phyloP scores from a whole-genome alignment of 306 rosid genomes.

The Pyrus bretschneideri region DNA sequence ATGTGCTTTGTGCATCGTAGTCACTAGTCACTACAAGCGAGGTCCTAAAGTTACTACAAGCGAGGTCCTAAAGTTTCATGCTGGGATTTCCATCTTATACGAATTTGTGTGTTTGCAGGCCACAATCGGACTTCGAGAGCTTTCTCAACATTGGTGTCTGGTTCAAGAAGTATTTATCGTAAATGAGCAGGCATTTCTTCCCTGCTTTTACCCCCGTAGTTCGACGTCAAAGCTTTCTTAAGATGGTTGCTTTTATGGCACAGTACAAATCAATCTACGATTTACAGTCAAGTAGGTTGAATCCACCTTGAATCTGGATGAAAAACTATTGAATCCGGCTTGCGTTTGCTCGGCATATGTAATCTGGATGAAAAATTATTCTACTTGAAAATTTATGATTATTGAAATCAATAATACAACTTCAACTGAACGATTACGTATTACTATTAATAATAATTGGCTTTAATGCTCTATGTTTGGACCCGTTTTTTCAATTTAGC shows the following conservation, averaged over 20 bases:
- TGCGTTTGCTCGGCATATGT: too few relatives aligned
- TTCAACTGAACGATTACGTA: too few relatives aligned
- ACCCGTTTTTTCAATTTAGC: too few relatives aligned
- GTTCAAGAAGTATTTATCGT: slow-evolving; percentile 69
- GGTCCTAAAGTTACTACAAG: background rate
- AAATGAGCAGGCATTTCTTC: slow-evolving; percentile 24
- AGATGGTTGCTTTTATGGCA: slow-evolving; percentile 36
- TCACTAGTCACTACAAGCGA: background rate
- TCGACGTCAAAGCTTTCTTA: slow-evolving; percentile 49
- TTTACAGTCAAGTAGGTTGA: background rate
- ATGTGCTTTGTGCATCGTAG: slow-evolving; percentile 3
- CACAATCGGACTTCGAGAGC: slow-evolving; percentile 90
- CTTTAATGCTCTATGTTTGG: too few relatives aligned
- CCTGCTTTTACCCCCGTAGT: background rate
- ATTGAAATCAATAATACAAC: too few relatives aligned
- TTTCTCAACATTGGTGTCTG: slow-evolving; percentile 77
- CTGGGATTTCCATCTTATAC: background rate
- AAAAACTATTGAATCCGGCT: too few relatives aligned
- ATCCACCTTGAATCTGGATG: too few relatives aligned
- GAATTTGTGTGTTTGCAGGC: slow-evolving; percentile 32
- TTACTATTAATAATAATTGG: too few relatives aligned
- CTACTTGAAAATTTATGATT: too few relatives aligned
- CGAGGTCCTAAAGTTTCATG: background rate
- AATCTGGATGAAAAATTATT: too few relatives aligned
- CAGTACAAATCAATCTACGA: background rate